phyloP scores from a whole-genome alignment of 139 green algal genomes.

The Zygnema circumcarinatum region DNA sequence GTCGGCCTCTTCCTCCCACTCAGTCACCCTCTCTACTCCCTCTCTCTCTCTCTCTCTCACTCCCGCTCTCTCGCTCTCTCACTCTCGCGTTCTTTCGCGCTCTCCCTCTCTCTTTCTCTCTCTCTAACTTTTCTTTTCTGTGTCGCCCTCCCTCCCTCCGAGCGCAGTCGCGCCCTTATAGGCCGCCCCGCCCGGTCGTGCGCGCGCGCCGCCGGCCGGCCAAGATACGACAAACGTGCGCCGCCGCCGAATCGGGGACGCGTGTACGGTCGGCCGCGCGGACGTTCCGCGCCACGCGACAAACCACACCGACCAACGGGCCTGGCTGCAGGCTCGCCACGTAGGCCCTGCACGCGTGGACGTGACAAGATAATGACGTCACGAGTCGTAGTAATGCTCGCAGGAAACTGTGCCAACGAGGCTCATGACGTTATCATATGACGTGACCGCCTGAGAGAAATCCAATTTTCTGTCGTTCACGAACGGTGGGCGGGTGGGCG shows the following conservation, averaged over 20 bases:
- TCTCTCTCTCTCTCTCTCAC: no score
- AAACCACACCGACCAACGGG: not conserved
- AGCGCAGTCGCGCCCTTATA: not conserved
- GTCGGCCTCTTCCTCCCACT: slow-evolving; percentile 1
- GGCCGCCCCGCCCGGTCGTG: not conserved
- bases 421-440: no score
- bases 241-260: not conserved
- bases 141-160: not conserved
- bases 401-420: no score
- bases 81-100: not conserved
- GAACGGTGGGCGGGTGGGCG: no score
- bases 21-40: no score
- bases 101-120: not conserved
- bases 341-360: no score
- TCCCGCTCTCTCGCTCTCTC: no score
- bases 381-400: no score
- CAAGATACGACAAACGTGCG: not conserved
- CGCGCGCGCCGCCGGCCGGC: not conserved
- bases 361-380: no score
- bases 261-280: not conserved
- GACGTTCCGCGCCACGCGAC: not conserved
- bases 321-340: not conserved
- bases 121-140: no score
- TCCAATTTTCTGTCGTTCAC: no score
- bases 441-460: no score